Conservation (phyloP, 345 rosid genomes). For the Gossypium longicalyx region DNA sequence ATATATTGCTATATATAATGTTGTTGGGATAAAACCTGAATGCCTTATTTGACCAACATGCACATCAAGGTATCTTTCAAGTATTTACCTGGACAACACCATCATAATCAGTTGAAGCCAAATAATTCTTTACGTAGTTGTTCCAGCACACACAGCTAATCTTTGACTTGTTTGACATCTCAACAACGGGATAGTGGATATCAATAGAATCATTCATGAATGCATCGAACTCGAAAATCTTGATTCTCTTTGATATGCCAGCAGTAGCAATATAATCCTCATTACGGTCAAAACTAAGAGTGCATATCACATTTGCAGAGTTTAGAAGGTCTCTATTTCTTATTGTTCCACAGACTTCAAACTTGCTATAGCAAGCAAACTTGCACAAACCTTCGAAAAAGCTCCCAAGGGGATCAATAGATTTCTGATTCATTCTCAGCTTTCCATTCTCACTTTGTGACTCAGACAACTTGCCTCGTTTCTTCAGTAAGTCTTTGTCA, state of each 20-base stretch:
- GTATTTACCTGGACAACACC: conserved; percentile 68
- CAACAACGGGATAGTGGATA: conserved; percentile 76
- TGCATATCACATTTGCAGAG: conserved; percentile 76
- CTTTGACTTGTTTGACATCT: conserved; percentile 76
- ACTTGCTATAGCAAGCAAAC: conserved; percentile 67
- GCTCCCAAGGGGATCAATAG: conserved; percentile 46
- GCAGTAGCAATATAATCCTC: conserved; percentile 81
- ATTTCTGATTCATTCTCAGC: conserved; percentile 30
- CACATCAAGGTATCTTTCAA: conserved; percentile 3
- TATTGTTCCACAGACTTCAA: conserved; percentile 66
- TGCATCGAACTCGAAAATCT: conserved; percentile 65
- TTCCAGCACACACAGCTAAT: conserved; percentile 93
- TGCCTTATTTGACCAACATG: background rate
- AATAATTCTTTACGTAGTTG: conserved; percentile 76
- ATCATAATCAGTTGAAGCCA: conserved; percentile 87
- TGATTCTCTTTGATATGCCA: conserved; percentile 85
- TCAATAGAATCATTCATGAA: conserved; percentile 66
- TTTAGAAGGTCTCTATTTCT: conserved; percentile 69
- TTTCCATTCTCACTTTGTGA: conserved; percentile 28
- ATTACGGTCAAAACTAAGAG: conserved; percentile 73
- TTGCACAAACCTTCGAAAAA: conserved; percentile 81
- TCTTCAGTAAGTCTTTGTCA: conserved; percentile 41
- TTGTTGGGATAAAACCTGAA: conserved; percentile 1
- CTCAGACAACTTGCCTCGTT: conserved; percentile 33
- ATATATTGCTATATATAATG: background rate